Conservation (phyloP, 1,284 basidiomycete genomes). For the Boletus holoroseus region DNA sequence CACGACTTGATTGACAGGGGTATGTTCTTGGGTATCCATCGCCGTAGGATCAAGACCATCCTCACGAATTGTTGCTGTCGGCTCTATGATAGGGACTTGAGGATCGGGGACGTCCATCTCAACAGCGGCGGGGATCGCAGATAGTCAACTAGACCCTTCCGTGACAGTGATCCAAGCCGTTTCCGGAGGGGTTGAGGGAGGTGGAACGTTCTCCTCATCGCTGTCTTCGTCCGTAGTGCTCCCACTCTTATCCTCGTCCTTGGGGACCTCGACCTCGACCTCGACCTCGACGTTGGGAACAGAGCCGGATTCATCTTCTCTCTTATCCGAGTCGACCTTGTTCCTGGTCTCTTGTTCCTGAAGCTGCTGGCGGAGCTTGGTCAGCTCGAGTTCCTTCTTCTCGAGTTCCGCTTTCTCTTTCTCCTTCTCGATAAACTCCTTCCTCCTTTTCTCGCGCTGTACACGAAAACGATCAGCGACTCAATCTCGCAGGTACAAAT, state of each 20-base stretch:
- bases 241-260: constrained; percentile 32
- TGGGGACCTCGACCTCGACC: constrained; percentile 20
- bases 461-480: constrained; percentile 19
- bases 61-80: constrained; percentile 17
- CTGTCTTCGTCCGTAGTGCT: constrained; percentile 30
- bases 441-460: constrained; percentile 56
- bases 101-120: constrained; percentile 18
- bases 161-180: constrained; percentile 31
- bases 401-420: constrained; percentile 38
- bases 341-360: constrained; percentile 46
- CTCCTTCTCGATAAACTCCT: constrained; percentile 45
- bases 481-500: not conserved
- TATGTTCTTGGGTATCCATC: constrained; percentile 23
- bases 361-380: constrained; percentile 46
- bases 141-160: constrained; percentile 35
- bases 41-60: constrained; percentile 16
- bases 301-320: constrained; percentile 32
- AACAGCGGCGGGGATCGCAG: constrained; percentile 17
- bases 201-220: constrained; percentile 30
- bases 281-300: constrained; percentile 13
- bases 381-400: constrained; percentile 37
- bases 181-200: constrained; percentile 31
- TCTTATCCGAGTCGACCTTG: constrained; percentile 35
- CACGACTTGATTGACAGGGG: constrained; percentile 16
- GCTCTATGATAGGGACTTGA: constrained; percentile 23